phyloP scores from a whole-genome alignment of 202 grass and related monocot species.

The Bolboschoenoplectus hybrid region DNA sequence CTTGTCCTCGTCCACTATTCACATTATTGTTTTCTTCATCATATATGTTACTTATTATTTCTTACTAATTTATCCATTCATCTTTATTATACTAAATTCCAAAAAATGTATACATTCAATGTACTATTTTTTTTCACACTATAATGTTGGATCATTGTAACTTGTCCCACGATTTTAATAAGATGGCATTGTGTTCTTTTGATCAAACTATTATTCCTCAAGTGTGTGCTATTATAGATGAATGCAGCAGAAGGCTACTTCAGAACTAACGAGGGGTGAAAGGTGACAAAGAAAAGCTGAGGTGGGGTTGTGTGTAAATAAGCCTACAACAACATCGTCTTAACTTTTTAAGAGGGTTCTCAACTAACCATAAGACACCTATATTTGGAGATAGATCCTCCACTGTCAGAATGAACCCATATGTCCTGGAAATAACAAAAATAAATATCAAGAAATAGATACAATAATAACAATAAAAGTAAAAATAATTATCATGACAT shows the following conservation, averaged over 20 bases:
- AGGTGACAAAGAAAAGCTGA: constrained; percentile 4
- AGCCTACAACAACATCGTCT: constrained; percentile 34
- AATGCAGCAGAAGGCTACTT: background rate
- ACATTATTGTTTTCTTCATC: background rate
- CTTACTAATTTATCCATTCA: background rate
- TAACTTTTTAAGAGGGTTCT: constrained; percentile 5
- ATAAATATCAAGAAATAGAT: constrained; percentile 17
- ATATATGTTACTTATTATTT: background rate
- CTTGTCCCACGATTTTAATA: background rate
- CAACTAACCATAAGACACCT: constrained; percentile 86
- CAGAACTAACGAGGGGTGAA: background rate
- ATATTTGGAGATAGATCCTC: constrained; percentile 90
- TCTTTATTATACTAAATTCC: background rate
- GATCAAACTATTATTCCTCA: background rate
- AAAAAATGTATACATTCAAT: background rate
- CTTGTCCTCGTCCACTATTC: background rate
- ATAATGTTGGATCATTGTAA: background rate
- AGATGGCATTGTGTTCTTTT: background rate
- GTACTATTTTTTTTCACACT: background rate
- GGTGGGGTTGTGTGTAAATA: background rate
- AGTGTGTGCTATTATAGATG: background rate
- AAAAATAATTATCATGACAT: constrained; percentile 23
- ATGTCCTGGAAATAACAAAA: constrained; percentile 64
- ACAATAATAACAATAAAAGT: constrained; percentile 25
- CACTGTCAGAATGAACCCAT: constrained; percentile 91